Evolutionary conservation across 768 basidiomycete species (phyloP).

Genomic region (Lactarius sanguifluus): DNA sequence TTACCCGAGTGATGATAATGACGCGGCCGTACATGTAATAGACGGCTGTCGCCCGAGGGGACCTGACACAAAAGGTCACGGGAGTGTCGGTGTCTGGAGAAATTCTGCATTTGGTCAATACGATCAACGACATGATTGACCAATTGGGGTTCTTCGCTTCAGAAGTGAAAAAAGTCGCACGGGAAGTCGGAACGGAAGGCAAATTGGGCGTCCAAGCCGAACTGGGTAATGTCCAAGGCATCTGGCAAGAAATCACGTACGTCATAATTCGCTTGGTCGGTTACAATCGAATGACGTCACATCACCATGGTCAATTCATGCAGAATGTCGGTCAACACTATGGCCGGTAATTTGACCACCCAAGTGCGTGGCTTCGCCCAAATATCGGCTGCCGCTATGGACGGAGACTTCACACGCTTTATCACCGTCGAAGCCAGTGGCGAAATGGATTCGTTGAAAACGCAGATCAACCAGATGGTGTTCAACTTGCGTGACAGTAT

Average conservation of each 20-base stretch:
- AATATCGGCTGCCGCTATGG: slow-evolving; percentile 97
- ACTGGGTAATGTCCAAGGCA: slow-evolving; percentile 94
- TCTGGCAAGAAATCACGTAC: slow-evolving; percentile 98
- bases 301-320: not conserved
- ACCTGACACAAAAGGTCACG: slow-evolving; percentile 89
- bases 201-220: slow-evolving; percentile 97
- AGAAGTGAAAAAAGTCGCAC: slow-evolving; percentile 91
- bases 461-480: slow-evolving; percentile 99
- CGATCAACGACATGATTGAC: slow-evolving; percentile 90
- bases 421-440: slow-evolving; percentile 98
- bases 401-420: slow-evolving; percentile 97
- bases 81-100: slow-evolving; percentile 94
- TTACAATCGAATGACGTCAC: slow-evolving; percentile 28
- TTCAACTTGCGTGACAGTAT: slow-evolving; percentile 95
- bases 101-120: slow-evolving; percentile 93
- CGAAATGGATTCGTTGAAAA: slow-evolving; percentile 99
- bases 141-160: slow-evolving; percentile 67
- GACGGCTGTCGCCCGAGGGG: slow-evolving; percentile 92
- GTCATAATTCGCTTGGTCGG: slow-evolving; percentile 35
- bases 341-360: slow-evolving; percentile 95
- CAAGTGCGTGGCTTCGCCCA: slow-evolving; percentile 99
- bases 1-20: slow-evolving; percentile 8
- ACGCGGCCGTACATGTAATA: slow-evolving; percentile 33
- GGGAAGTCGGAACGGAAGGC: slow-evolving; percentile 98
- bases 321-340: slow-evolving; percentile 94